Evolutionary conservation across 2,329 filamentous ascomycete species (phyloP).

Genomic region (Penicillium expansum): DNA sequence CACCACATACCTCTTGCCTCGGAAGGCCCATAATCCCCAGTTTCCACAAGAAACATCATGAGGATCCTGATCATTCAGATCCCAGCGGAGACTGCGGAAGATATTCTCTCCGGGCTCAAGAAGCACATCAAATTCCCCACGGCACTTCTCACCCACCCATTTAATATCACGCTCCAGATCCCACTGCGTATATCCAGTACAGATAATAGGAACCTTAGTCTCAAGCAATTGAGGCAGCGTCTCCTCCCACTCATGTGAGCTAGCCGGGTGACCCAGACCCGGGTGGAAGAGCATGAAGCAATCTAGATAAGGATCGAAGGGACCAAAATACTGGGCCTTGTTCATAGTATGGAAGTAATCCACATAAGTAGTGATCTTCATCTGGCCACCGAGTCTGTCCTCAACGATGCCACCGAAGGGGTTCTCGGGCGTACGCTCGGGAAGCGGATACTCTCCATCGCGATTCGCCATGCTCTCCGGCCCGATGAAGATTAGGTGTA

Average conservation of each 20-base stretch:
- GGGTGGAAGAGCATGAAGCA: conserved; percentile 97
- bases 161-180: conserved; percentile 92
- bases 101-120: conserved; percentile 90
- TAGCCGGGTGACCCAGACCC: conserved; percentile 89
- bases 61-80: conserved; percentile 91
- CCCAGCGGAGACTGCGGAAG: conserved; percentile 93
- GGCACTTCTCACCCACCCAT: conserved; percentile 81
- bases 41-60: conserved; percentile 94
- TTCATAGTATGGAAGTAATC: conserved; percentile 98
- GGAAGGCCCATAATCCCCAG: conserved; percentile 95
- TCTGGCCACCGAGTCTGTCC: conserved; percentile 77
- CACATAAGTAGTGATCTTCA: conserved; percentile 97
- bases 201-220: conserved; percentile 92
- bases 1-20: conserved; percentile 82
- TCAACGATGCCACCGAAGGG: conserved; percentile 94
- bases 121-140: conserved; percentile 87
- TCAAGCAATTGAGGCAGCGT: conserved; percentile 86
- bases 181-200: conserved; percentile 91
- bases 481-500: conserved; percentile 92
- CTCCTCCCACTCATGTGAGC: conserved; percentile 88
- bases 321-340: conserved; percentile 82
- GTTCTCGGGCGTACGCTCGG: conserved; percentile 77
- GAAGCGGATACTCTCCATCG: conserved; percentile 87
- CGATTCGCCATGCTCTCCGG: conserved; percentile 95
- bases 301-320: conserved; percentile 98